These are phyloP conservation scores for Pecoramyces ruminantium DNA, from an alignment of 192 early-diverging fungal species.

Conservation along the genomic window DNA sequence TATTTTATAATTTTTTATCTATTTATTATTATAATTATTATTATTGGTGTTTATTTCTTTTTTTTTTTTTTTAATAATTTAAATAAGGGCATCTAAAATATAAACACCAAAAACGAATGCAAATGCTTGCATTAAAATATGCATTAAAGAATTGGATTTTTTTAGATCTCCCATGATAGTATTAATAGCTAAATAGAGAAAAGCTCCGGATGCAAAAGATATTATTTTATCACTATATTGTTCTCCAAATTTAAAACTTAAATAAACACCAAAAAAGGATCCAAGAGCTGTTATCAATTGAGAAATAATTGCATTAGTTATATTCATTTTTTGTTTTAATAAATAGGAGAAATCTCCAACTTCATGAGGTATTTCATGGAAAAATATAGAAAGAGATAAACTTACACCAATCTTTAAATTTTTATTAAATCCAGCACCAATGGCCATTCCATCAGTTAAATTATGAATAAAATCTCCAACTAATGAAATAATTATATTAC, in stretches of 20 bases:
- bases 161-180: neutral
- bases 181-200: neutral
- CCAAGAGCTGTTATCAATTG: neutral
- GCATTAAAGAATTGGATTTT: neutral
- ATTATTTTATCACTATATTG: neutral
- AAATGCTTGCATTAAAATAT: neutral
- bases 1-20: too few relatives aligned
- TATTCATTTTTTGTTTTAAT: neutral
- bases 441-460: neutral
- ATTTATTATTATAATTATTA: too few relatives aligned
- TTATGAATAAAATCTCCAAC: neutral
- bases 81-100: neutral
- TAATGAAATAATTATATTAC: neutral
- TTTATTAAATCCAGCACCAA: neutral
- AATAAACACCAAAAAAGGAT: neutral
- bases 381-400: neutral
- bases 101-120: neutral
- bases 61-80: too few relatives aligned
- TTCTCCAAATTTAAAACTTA: neutral
- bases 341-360: neutral
- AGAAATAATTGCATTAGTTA: neutral
- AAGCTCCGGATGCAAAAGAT: neutral
- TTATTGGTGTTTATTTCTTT: too few relatives aligned
- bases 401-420: neutral
- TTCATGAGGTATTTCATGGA: neutral